Conservation (phyloP, 176 grass and related monocot species). For the Alloteropsis semialata region DNA sequence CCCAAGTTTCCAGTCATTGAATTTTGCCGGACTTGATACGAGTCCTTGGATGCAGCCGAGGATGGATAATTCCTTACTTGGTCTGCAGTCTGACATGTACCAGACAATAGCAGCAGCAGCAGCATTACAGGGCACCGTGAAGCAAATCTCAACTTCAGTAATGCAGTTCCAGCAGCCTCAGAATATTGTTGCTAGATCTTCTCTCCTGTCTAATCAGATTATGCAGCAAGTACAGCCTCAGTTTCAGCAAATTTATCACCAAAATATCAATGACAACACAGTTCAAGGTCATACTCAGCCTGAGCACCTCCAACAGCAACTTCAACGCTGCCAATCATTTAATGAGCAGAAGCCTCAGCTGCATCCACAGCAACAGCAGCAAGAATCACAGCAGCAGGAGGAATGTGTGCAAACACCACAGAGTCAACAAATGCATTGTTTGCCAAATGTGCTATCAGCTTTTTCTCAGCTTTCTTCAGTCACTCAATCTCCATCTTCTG, state of each 20-base stretch:
- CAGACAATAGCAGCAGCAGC: slow-evolving; percentile 50
- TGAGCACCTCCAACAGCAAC: slow-evolving; percentile 57
- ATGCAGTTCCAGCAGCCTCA: slow-evolving; percentile 86
- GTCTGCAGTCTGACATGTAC: slow-evolving; percentile 73
- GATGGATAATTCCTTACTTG: slow-evolving; percentile 53
- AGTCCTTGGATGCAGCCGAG: slow-evolving; percentile 78
- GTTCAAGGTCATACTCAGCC: slow-evolving; percentile 56
- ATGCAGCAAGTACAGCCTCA: slow-evolving; percentile 62
- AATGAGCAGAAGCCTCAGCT: slow-evolving; percentile 47
- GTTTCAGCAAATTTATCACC: slow-evolving; percentile 54
- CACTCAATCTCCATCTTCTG: slow-evolving; percentile 39
- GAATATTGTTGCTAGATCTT: slow-evolving; percentile 41
- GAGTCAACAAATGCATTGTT: slow-evolving; percentile 62
- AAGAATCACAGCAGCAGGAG: slow-evolving; percentile 45
- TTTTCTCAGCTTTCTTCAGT: slow-evolving; percentile 41
- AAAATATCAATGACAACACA: slow-evolving; percentile 43
- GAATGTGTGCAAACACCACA: slow-evolving; percentile 47
- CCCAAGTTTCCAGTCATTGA: slow-evolving; percentile 67
- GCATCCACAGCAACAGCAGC: slow-evolving; percentile 26
- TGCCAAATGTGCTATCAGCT: slow-evolving; percentile 35
- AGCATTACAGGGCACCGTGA: slow-evolving; percentile 44
- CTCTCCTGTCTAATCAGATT: slow-evolving; percentile 61
- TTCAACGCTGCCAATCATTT: slow-evolving; percentile 48
- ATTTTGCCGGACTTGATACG: slow-evolving; percentile 66
- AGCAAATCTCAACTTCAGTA: slow-evolving; percentile 53